Conservation (phyloP, 2,329 filamentous ascomycete species). For the Neofusicoccum umdonicola region DNA sequence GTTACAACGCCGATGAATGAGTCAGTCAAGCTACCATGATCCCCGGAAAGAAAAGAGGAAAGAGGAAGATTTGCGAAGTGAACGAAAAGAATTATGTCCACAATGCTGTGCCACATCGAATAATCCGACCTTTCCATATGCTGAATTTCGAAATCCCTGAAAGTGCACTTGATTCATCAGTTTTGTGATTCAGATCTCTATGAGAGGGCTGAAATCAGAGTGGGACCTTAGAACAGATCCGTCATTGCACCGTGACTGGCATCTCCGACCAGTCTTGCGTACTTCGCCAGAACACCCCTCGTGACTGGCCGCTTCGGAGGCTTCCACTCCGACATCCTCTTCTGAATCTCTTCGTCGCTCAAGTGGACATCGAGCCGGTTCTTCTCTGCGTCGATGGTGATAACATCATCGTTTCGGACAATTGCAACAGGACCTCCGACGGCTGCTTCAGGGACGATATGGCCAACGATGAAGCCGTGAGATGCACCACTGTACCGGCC, state of each 20-base stretch:
- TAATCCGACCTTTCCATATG: neutral
- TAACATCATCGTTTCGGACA: conserved; percentile 73
- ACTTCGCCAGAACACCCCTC: conserved; percentile 85
- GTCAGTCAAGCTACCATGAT: neutral
- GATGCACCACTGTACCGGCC: conserved; percentile 84
- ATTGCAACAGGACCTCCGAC: conserved; percentile 85
- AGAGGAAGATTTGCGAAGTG: neutral
- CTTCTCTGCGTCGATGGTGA: conserved; percentile 81
- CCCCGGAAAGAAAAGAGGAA: no score
- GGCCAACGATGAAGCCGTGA: conserved; percentile 91
- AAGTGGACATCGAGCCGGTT: conserved; percentile 73
- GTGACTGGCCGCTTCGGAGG: conserved; percentile 70
- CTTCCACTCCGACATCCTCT: conserved; percentile 65
- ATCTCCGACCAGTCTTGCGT: conserved; percentile 82
- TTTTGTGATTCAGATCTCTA: neutral
- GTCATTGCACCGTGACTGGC: conserved; percentile 90
- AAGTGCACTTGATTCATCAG: neutral
- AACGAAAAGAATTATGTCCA: neutral
- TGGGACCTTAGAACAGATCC: conserved; percentile 59
- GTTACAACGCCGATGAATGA: neutral
- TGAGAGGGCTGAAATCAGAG: neutral
- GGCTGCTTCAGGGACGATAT: conserved; percentile 87
- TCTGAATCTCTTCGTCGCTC: conserved; percentile 66
- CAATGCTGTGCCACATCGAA: neutral
- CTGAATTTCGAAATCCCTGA: neutral